Evolutionary conservation across 805 yeast species (phyloP), one percentile per base, ranked within the genome.

Genomic region (Suhomyces sp.): DNA sequence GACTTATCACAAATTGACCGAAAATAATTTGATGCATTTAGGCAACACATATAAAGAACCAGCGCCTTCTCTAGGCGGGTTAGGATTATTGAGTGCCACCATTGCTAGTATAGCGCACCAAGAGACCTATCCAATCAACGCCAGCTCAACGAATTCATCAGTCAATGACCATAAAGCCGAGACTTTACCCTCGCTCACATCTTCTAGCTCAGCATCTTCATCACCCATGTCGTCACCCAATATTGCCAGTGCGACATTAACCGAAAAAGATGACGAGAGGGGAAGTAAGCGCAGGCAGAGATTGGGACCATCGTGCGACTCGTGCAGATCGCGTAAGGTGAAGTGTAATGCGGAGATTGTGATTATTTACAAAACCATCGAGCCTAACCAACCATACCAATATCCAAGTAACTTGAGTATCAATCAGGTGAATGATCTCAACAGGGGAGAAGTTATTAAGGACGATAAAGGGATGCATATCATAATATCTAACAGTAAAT

Each of bases 271-370:
- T 8, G 49, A 39, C 27, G 43, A 49, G 21, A 29, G 13, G 21
- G 19, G 48, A 49, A 41, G 35, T 8, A 72, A 70, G 58, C 68
- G 79, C 56, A 70, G 90, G 58, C 92, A 86, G 67, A 70, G 93
- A 53, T 72, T 81, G 17, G 91, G 93, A 0, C 91, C 91, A 2
- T 82, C 87, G 40, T 86, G 93, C 66, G 91, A 86, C 63, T 71
- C 80, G 46, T 86, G 93, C 64, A 73, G 91, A 49, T 61, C 80
- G 13, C 76, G 89, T 52, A 86, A 86, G 63, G 86, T 85, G 52
- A 86, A 84, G 66, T 86, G 93, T 68, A 84, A 86, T 65, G 89
- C 92, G 1, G 83, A 77, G 57, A 80, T 85, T 10, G 64, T 68
- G 31, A 71, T 80, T 21, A 53, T 82, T 44, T 59, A 66, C 45